These are phyloP conservation scores for Coccomyxa sp. DNA, from an alignment of 139 green algal species.

Conservation along the genomic window DNA sequence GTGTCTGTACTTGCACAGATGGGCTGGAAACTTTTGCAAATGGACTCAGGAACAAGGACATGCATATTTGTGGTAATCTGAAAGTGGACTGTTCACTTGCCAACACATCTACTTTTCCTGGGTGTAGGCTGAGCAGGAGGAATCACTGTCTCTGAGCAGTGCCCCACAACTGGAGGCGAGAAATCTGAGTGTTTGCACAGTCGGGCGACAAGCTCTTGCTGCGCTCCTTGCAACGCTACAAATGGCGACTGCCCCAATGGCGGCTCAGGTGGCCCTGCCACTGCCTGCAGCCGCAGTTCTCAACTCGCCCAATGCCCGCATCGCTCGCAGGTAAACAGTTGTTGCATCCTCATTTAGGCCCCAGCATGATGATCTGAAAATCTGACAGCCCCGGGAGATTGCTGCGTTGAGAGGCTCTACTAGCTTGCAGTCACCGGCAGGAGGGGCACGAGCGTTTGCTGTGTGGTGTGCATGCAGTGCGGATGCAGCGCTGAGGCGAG, in stretches of 20 bases:
- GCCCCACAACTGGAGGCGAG: background rate
- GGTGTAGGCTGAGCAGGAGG: background rate
- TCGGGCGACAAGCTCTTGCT: background rate
- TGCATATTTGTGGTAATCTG: background rate
- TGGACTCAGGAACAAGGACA: background rate
- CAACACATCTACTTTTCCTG: background rate
- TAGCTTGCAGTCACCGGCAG: background rate
- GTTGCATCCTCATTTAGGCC: conserved; percentile 27
- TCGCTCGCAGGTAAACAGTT: conserved; percentile 33
- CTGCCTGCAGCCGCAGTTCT: conserved; percentile 56
- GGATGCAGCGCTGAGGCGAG: conserved; percentile 24
- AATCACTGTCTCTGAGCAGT: background rate
- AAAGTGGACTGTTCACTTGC: background rate
- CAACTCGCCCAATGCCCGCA: conserved; percentile 59
- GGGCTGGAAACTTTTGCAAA: too few relatives aligned
- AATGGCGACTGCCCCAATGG: background rate
- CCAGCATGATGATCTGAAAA: background rate
- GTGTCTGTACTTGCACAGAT: too few relatives aligned
- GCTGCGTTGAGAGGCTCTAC: background rate
- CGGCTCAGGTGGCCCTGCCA: background rate
- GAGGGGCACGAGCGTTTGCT: background rate
- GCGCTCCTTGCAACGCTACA: conserved; percentile 16
- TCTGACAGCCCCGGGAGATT: background rate
- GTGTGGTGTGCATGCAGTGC: background rate
- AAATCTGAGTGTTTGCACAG: background rate